Conservation (phyloP, 2,329 filamentous ascomycete species). For the Eurotiales sp. region DNA sequence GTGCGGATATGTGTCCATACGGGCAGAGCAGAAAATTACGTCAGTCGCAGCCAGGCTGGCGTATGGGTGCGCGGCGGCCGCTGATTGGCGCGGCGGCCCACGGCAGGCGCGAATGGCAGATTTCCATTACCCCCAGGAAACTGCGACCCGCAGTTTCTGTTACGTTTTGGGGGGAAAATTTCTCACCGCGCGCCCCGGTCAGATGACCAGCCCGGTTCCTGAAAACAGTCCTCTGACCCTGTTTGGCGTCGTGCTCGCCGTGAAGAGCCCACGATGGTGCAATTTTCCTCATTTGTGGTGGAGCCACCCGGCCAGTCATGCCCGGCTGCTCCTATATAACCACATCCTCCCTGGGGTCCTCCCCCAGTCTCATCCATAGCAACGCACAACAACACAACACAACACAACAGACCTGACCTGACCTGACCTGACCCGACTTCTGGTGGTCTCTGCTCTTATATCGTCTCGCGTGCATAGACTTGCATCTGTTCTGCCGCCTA, state of each 20-base stretch:
- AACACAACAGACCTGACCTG: no score
- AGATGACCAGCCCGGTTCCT: slow-evolving; percentile 27
- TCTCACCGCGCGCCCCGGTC: slow-evolving; percentile 21
- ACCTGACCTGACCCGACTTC: no score
- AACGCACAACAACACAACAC: no score
- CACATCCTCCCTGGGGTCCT: neutral
- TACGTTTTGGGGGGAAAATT: slow-evolving; percentile 29
- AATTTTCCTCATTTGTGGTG: slow-evolving; percentile 6
- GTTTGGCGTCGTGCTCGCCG: no score
- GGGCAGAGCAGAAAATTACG: no score
- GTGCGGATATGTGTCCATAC: no score
- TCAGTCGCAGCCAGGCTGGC: no score
- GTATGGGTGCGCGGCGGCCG: neutral
- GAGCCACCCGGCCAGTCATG: neutral
- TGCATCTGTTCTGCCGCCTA: no score
- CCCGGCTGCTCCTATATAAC: slow-evolving; percentile 12
- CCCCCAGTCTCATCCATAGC: neutral
- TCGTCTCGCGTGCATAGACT: no score
- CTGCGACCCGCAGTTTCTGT: slow-evolving; percentile 32
- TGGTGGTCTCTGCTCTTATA: no score
- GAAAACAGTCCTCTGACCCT: neutral
- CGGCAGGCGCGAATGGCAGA: neutral
- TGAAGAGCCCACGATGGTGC: slow-evolving; percentile 10
- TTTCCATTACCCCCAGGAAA: slow-evolving; percentile 34
- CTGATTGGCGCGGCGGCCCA: neutral